Conservation (phyloP, 2,329 filamentous ascomycete genomes). For the Sporothrix pseudoabietina region DNA sequence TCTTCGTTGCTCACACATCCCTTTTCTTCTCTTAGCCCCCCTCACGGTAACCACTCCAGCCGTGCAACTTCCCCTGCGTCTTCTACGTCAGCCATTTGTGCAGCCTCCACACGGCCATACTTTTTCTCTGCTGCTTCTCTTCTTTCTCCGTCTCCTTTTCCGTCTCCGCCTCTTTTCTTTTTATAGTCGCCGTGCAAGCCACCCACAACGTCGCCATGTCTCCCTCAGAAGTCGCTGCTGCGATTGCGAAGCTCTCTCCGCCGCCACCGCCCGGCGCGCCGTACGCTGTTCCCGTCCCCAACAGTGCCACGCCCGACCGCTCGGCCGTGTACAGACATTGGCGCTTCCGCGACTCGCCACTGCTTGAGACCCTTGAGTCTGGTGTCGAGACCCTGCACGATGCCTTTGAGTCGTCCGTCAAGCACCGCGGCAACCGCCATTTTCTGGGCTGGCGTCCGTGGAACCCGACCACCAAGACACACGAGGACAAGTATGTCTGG, state of each 20-base stretch:
- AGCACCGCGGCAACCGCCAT: slow-evolving; percentile 64
- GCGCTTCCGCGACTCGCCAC: slow-evolving; percentile 69
- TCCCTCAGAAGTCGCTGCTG: slow-evolving; percentile 44
- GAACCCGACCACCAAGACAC: slow-evolving; percentile 72
- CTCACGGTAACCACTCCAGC: neutral
- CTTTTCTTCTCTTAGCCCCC: neutral
- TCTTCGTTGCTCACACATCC: neutral
- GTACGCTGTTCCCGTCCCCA: slow-evolving; percentile 76
- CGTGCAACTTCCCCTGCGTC: slow-evolving; percentile 11
- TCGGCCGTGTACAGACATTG: slow-evolving; percentile 81
- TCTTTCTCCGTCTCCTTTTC: neutral
- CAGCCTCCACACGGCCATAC: neutral
- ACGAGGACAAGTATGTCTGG: slow-evolving; percentile 77
- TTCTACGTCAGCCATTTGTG: neutral
- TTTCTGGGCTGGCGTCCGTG: slow-evolving; percentile 83
- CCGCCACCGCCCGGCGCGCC: slow-evolving; percentile 74
- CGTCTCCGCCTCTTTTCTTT: slow-evolving; percentile 16
- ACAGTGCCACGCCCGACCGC: slow-evolving; percentile 71
- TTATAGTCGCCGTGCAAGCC: neutral
- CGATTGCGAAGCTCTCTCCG: slow-evolving; percentile 56
- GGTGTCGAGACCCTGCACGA: slow-evolving; percentile 74
- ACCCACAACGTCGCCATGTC: slow-evolving; percentile 39
- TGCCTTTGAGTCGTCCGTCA: slow-evolving; percentile 70
- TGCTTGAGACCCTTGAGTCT: slow-evolving; percentile 73
- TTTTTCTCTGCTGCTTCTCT: slow-evolving; percentile 20